Base-by-base conservation (phyloP, 2,329 filamentous ascomycete species). In the Xylaria sp. region DNA sequence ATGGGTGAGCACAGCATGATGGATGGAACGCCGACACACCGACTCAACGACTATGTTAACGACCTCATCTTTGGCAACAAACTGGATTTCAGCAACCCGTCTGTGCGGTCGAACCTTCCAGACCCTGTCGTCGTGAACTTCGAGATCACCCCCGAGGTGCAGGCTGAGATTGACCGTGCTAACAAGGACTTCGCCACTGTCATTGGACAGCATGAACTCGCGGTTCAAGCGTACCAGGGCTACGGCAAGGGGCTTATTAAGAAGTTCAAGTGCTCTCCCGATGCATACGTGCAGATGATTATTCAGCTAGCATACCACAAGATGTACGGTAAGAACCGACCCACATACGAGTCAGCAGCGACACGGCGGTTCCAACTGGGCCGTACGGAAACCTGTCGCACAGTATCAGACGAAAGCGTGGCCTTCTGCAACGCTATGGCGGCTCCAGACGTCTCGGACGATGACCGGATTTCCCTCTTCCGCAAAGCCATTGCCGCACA, bases 1-100 rank as follows among this genome's bases (percentile, higher is more conserved):
- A 95, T 94, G 87, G 96, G 96, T 78, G 96, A 99, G 84, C 96
- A 99, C 87, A 97, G 93, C 76, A 98, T 99, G 96, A 99, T 99
- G 97, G 96, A 99, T 79, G 96, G 97, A 72, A 99, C 96, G 6
- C 94, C 97, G 0, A 99, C 97, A 2, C 96, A 98, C 83, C 92
- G 97, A 53, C 87, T 99, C 18, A 99, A 98, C 81, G 96, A 99
- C 86, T 96, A 94, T 78, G 88, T 97, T 79, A 97, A 95, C 84
- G 90, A 92, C 79, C 88, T 93, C 77, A 98, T 98, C 81, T 94
- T 97, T 83, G 91, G 91, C 84, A 95, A 97, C 84, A 97, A 96
- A 80, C 90, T 99, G 68, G 94, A 98, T 81, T 93, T 98, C 78
- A 92, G 91, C 69, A 88, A 94, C 79, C 87, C 93, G 8, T 83